A percentile compares a stretch with the other conserved stretches of the same genome.
Conservation (phyloP, 192 early-diverging fungal genomes). For the Thamnidium elegans region DNA sequence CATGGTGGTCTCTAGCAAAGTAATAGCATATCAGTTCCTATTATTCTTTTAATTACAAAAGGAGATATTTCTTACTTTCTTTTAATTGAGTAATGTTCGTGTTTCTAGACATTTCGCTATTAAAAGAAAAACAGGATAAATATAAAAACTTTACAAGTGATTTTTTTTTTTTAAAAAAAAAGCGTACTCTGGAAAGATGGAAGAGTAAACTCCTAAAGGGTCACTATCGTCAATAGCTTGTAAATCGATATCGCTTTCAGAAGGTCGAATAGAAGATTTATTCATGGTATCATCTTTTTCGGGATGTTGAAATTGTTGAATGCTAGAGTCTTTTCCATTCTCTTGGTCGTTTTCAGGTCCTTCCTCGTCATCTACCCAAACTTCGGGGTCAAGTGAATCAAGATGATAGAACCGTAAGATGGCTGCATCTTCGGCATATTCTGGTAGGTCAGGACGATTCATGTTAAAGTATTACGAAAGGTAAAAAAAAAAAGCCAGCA, state of each 20-base stretch:
- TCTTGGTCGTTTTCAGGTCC: constrained; percentile 32
- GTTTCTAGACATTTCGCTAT: constrained; percentile 24
- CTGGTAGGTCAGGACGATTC: constrained; percentile 16
- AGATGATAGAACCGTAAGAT: constrained; percentile 53
- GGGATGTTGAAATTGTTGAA: constrained; percentile 26
- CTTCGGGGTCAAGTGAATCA: constrained; percentile 45
- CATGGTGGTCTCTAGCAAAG: constrained; percentile 38
- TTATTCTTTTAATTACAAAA: neutral
- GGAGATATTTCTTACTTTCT: constrained; percentile 14
- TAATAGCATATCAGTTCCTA: neutral
- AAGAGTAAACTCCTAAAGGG: constrained; percentile 44
- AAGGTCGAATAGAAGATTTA: constrained; percentile 15
- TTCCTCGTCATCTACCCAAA: constrained; percentile 44
- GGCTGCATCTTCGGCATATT: constrained; percentile 38
- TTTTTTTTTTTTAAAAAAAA: neutral
- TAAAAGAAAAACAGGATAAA: neutral
- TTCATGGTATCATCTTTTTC: constrained; percentile 11
- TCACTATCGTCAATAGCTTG: constrained; percentile 43
- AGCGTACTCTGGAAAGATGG: constrained; percentile 29
- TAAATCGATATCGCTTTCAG: constrained; percentile 32
- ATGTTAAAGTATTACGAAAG: neutral
- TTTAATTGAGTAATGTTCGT: constrained; percentile 23
- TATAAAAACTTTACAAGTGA: neutral
- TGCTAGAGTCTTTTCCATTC: constrained; percentile 26
- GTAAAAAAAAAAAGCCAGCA: no score